A percentile compares a stretch with the other conserved stretches of the same genome.
phyloP scores from a whole-genome alignment of 495 filamentous ascomycete genomes.

The Umbilicaria muhlenbergii region DNA sequence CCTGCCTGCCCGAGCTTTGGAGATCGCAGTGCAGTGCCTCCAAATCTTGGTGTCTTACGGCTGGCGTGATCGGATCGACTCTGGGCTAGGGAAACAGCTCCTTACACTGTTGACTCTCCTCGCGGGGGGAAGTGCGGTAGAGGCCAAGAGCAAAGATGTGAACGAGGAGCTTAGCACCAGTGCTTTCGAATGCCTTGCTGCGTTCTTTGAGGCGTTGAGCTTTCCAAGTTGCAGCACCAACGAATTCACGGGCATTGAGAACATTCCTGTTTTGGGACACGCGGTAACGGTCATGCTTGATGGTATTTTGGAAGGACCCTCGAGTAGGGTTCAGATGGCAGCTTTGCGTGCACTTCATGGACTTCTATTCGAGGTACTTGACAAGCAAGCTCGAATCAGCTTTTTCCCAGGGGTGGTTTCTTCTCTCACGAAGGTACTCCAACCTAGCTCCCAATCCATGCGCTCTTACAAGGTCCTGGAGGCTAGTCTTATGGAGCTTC shows the following conservation, averaged over 20 bases:
- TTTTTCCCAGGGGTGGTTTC: conserved; percentile 87
- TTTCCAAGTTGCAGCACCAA: conserved; percentile 13
- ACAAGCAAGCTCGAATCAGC: conserved; percentile 56
- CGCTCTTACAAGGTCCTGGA: conserved; percentile 49
- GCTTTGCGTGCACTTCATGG: conserved; percentile 49
- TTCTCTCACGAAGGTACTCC: conserved; percentile 57
- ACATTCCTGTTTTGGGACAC: conserved; percentile 73
- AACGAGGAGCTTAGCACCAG: conserved; percentile 55
- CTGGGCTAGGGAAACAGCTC: conserved; percentile 64
- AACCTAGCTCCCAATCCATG: conserved; percentile 46
- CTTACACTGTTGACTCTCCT: conserved; percentile 72
- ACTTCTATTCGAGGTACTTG: conserved; percentile 45
- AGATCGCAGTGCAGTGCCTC: conserved; percentile 59
- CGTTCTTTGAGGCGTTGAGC: conserved; percentile 29
- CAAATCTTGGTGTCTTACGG: conserved; percentile 55
- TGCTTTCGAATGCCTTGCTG: conserved; percentile 40
- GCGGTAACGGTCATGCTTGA: conserved; percentile 69
- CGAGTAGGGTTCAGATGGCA: conserved; percentile 46
- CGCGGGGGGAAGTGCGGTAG: conserved; percentile 50
- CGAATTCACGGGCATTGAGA: conserved; percentile 31
- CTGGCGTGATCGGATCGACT: conserved; percentile 53
- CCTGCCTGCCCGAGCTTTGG: conserved; percentile 55
- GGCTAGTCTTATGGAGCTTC: conserved; percentile 42
- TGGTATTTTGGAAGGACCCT: conserved; percentile 41
- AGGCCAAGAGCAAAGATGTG: conserved; percentile 26